Percentiles rank a stretch among this genome's conserved stretches.
phyloP scores from a whole-genome alignment of 345 rosid species.

The Erodium maritimum region DNA sequence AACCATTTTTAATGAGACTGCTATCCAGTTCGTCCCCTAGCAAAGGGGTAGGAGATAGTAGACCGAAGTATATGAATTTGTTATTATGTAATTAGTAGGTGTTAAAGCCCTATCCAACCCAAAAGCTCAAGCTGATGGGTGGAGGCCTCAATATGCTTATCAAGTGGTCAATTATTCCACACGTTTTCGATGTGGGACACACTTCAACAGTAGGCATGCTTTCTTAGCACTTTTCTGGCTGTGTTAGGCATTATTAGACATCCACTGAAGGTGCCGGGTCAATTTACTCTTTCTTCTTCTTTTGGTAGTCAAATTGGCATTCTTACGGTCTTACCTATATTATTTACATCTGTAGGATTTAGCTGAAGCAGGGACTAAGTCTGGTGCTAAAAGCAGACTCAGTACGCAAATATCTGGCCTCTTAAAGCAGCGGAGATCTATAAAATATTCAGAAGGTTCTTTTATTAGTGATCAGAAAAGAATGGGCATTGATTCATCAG shows the following conservation, averaged over 20 bases:
- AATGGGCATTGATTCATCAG: conserved; percentile 20
- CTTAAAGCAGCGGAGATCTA: conserved; percentile 35
- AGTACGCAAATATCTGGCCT: conserved; percentile 29
- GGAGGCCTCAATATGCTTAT: no score
- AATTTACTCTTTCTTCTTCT: background rate
- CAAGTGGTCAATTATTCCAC: no score
- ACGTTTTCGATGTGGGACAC: no score
- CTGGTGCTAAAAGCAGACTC: conserved; percentile 27
- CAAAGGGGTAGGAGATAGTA: conserved; percentile 25
- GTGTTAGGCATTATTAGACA: no score
- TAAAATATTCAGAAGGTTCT: conserved; percentile 26
- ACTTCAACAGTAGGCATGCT: no score
- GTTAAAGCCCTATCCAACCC: no score
- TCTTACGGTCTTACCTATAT: background rate
- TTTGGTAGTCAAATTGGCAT: conserved; percentile 2
- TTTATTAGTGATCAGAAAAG: conserved; percentile 31
- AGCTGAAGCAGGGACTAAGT: conserved; percentile 30
- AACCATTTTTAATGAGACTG: background rate
- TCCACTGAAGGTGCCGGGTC: background rate
- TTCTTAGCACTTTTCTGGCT: no score
- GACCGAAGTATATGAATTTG: no score
- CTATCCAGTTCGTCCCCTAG: conserved; percentile 43
- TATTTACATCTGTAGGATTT: conserved; percentile 34
- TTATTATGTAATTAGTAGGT: no score
- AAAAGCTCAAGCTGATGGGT: no score